phyloP scores from a whole-genome alignment of 352 stramenopile species.

The Phytophthora pistaciae region DNA sequence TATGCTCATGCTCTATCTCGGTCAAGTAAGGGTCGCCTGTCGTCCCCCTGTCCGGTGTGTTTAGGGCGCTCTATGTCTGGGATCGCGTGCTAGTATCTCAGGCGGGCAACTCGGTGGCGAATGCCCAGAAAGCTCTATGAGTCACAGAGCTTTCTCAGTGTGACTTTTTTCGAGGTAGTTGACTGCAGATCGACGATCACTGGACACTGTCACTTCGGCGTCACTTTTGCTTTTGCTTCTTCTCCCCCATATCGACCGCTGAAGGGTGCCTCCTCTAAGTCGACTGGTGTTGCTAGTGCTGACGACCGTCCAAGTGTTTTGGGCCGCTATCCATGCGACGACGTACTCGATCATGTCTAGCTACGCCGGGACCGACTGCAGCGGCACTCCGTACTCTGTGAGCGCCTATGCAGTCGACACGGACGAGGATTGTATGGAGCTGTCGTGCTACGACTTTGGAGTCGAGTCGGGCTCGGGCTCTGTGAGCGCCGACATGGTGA shows the following conservation, averaged over 20 bases:
- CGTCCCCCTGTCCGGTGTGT: not conserved
- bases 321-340: not conserved
- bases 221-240: not conserved
- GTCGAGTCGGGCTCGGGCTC: not conserved
- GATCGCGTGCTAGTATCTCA: not conserved
- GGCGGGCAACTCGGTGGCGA: not conserved
- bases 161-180: too few species aligned
- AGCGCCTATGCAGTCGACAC: not conserved
- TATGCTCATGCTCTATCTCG: not conserved
- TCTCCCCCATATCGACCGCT: not conserved
- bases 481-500: not conserved
- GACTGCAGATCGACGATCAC: not conserved
- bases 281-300: not conserved
- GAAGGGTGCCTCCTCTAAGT: not conserved
- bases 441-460: not conserved
- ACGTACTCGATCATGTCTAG: not conserved
- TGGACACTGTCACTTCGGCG: not conserved
- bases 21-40: too few species aligned
- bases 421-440: not conserved
- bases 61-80: not conserved
- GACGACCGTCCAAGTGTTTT: not conserved
- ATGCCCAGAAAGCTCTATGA: not conserved
- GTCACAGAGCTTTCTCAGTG: too few species aligned
- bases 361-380: not conserved
- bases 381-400: not conserved